These are phyloP conservation scores for Phyllosticta citriasiana DNA, from an alignment of 2,329 filamentous ascomycete genomes.

Conservation along the genomic window DNA sequence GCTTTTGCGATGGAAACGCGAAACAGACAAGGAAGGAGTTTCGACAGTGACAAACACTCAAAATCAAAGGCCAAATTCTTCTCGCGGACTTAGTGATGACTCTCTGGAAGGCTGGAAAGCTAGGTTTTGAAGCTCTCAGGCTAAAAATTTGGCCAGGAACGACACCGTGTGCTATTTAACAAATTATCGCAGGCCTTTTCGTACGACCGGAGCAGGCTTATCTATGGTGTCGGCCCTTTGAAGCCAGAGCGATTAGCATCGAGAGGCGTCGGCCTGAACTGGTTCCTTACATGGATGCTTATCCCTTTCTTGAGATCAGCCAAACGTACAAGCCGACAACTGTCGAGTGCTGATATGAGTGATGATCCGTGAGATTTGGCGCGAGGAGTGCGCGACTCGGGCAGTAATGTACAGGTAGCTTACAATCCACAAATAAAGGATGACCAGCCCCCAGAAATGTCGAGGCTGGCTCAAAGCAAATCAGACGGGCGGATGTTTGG, in stretches of 20 bases:
- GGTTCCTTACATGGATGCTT: not conserved
- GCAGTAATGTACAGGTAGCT: too few relatives aligned
- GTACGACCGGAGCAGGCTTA: too few relatives aligned
- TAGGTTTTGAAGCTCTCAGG: too few relatives aligned
- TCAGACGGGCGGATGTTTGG: too few relatives aligned
- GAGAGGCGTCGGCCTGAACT: not conserved
- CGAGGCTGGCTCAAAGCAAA: too few relatives aligned
- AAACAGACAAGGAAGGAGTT: not conserved
- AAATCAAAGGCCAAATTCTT: not conserved
- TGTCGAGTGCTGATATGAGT: not conserved
- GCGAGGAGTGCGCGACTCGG: not conserved
- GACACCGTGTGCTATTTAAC: too few relatives aligned
- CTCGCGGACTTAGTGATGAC: not conserved
- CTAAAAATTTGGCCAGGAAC: too few relatives aligned
- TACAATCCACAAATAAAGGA: too few relatives aligned
- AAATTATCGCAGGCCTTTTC: too few relatives aligned
- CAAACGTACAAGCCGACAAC: not conserved
- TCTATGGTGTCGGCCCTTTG: too few relatives aligned
- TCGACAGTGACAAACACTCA: not conserved
- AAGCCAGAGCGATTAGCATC: not conserved
- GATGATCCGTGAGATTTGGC: not conserved
- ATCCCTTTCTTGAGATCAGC: not conserved
- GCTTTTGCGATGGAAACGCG: not conserved
- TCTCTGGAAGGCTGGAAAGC: not conserved
- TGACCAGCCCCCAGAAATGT: too few relatives aligned